Evolutionary conservation across 306 rosid species (phyloP).

Genomic region (Biancaea sappan): DNA sequence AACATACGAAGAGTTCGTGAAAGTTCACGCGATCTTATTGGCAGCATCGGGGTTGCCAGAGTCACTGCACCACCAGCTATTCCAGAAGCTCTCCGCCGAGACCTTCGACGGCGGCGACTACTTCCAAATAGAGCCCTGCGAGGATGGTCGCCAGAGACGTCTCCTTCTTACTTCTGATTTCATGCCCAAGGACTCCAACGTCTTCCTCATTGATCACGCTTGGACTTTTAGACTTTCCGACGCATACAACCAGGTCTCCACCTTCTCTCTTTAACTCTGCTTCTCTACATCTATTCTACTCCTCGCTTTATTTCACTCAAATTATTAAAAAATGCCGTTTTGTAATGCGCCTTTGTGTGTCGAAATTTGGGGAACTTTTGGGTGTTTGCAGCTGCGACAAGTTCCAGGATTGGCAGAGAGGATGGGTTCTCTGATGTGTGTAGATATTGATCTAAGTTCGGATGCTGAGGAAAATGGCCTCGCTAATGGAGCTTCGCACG

Average conservation of each 20-base stretch:
- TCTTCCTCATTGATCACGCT: constrained; percentile 91
- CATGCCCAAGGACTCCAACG: constrained; percentile 59
- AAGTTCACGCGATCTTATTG: constrained; percentile 72
- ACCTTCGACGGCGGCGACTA: constrained; percentile 78
- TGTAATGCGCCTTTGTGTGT: neutral
- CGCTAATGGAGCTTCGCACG: constrained; percentile 26
- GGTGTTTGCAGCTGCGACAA: constrained; percentile 60
- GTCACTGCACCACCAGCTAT: constrained; percentile 60
- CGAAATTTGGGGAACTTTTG: neutral
- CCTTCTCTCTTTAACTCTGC: neutral
- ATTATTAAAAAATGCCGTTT: neutral
- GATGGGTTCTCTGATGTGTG: constrained; percentile 87
- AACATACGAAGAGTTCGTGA: constrained; percentile 69
- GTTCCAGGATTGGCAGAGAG: constrained; percentile 91
- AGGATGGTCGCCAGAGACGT: constrained; percentile 59
- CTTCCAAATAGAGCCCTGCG: constrained; percentile 75
- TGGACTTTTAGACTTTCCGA: constrained; percentile 97
- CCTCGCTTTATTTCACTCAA: neutral
- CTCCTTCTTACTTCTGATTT: constrained; percentile 65
- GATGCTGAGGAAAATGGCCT: constrained; percentile 44
- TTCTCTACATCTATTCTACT: neutral
- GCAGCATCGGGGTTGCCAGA: constrained; percentile 76
- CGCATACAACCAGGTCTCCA: constrained; percentile 76
- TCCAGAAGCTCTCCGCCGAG: constrained; percentile 69
- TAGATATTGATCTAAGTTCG: constrained; percentile 52